A percentile compares a stretch with the other conserved stretches of the same genome.
Evolutionary conservation across 768 basidiomycete species (phyloP).

Genomic region (Cystobasidium tubakii): DNA sequence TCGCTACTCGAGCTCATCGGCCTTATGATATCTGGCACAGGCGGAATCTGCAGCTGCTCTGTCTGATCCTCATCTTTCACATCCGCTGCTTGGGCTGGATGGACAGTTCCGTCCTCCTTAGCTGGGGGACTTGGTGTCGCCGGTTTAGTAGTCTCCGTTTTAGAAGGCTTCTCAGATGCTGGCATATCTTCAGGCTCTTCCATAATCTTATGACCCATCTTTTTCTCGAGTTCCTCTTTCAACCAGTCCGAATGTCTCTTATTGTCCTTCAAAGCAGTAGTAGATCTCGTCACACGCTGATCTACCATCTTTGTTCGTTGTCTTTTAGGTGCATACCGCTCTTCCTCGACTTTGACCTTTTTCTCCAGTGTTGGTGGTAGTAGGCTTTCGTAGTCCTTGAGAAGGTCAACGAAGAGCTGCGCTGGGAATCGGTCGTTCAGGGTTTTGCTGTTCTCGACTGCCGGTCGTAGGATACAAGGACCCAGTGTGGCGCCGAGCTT

Average conservation of each 20-base stretch:
- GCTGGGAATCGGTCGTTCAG: slow-evolving; percentile 86
- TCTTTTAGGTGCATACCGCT: slow-evolving; percentile 38
- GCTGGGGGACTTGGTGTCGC: neutral
- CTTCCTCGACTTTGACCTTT: slow-evolving; percentile 56
- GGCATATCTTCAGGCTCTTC: slow-evolving; percentile 2
- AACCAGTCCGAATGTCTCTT: neutral
- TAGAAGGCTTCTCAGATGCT: neutral
- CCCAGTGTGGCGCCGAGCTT: slow-evolving; percentile 85
- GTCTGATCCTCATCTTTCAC: neutral
- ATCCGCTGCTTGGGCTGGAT: neutral
- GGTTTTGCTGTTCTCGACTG: slow-evolving; percentile 71
- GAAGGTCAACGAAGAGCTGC: slow-evolving; percentile 73
- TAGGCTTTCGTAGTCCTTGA: slow-evolving; percentile 67
- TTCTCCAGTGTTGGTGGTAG: slow-evolving; percentile 74
- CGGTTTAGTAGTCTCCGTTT: neutral
- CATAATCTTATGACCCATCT: neutral
- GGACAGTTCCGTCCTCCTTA: neutral
- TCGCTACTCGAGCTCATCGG: slow-evolving; percentile 10
- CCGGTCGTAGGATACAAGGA: slow-evolving; percentile 75
- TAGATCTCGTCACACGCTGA: slow-evolving; percentile 40
- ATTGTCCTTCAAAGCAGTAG: slow-evolving; percentile 13
- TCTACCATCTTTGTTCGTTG: slow-evolving; percentile 46
- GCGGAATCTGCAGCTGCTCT: neutral
- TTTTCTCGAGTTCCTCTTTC: slow-evolving; percentile 10
- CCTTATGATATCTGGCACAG: neutral